Evolutionary conservation across 1,284 basidiomycete species (phyloP).

Genomic region (Hemileccinum hortonii): DNA sequence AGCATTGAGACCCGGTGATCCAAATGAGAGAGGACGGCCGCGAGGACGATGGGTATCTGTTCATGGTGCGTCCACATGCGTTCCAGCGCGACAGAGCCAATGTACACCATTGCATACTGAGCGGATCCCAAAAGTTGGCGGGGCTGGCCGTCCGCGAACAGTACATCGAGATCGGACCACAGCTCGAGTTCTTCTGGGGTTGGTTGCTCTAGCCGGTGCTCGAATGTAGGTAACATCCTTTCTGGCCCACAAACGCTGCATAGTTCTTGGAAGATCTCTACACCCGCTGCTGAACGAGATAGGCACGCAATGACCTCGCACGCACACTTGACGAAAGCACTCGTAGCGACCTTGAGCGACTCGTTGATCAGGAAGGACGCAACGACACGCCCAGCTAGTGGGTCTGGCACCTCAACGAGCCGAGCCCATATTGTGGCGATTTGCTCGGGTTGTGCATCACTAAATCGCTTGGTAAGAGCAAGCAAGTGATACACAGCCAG

Average conservation of each 20-base stretch:
- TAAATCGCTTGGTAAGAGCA: slow-evolving; percentile 79
- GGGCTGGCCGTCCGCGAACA: slow-evolving; percentile 72
- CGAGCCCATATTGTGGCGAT: slow-evolving; percentile 81
- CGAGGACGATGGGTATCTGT: slow-evolving; percentile 75
- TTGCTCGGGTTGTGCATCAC: slow-evolving; percentile 78
- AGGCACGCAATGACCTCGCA: slow-evolving; percentile 84
- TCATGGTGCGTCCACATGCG: slow-evolving; percentile 73
- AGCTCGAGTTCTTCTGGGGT: slow-evolving; percentile 69
- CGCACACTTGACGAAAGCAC: slow-evolving; percentile 77
- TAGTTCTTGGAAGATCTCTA: slow-evolving; percentile 78
- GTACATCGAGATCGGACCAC: slow-evolving; percentile 70
- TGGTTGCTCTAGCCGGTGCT: slow-evolving; percentile 68
- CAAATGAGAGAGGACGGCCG: slow-evolving; percentile 80
- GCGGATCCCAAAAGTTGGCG: slow-evolving; percentile 71
- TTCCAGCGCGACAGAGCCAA: slow-evolving; percentile 81
- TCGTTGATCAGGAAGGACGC: slow-evolving; percentile 87
- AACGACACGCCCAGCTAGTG: slow-evolving; percentile 77
- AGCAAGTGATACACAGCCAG: slow-evolving; percentile 81
- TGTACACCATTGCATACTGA: slow-evolving; percentile 85
- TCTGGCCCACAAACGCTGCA: slow-evolving; percentile 83
- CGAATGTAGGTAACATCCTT: slow-evolving; percentile 75
- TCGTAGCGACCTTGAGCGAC: slow-evolving; percentile 79
- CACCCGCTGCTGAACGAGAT: slow-evolving; percentile 75
- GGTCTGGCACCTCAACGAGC: slow-evolving; percentile 68
- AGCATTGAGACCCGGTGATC: slow-evolving; percentile 76